These are phyloP conservation scores for Fusarium protoensiforme DNA, from an alignment of 2,329 filamentous ascomycete species.

Conservation along the genomic window DNA sequence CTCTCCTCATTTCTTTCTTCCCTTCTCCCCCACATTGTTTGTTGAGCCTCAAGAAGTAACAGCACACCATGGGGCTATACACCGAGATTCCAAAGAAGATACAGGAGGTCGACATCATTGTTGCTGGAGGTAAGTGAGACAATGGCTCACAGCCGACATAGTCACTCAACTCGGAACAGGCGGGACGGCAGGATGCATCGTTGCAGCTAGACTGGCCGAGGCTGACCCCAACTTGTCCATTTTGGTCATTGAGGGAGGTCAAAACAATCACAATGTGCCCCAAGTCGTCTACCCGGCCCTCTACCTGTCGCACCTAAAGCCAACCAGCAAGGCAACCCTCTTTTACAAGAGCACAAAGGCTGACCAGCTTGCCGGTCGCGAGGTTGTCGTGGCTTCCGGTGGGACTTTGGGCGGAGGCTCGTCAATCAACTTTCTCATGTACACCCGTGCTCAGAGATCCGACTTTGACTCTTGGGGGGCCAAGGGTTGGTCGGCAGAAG, in stretches of 20 bases:
- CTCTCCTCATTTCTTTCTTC: background rate
- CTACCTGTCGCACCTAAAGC: slow-evolving; percentile 28
- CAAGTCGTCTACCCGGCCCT: slow-evolving; percentile 3
- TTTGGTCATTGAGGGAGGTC: background rate
- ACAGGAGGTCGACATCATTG: background rate
- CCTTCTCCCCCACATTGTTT: background rate
- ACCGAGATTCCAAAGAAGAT: background rate
- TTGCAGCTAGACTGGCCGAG: background rate
- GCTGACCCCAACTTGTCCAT: background rate
- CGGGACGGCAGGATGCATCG: background rate
- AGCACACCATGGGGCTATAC: background rate
- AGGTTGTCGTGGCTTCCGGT: slow-evolving; percentile 35
- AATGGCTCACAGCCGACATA: background rate
- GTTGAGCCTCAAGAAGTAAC: background rate
- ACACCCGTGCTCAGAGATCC: slow-evolving; percentile 42
- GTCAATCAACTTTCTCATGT: slow-evolving; percentile 44
- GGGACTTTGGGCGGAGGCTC: slow-evolving; percentile 44
- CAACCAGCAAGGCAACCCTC: slow-evolving; percentile 29
- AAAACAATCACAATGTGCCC: background rate
- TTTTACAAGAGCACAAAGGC: slow-evolving; percentile 37
- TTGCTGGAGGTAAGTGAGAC: background rate
- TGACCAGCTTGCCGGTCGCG: slow-evolving; percentile 28
- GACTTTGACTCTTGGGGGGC: slow-evolving; percentile 48
- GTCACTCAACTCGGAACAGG: background rate
- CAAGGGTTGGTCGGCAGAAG: slow-evolving; percentile 45